Percentiles rank a stretch among this genome's conserved stretches.
These are phyloP conservation scores for Elsinoe fawcettii DNA, from an alignment of 2,329 filamentous ascomycete species.

Conservation along the genomic window DNA sequence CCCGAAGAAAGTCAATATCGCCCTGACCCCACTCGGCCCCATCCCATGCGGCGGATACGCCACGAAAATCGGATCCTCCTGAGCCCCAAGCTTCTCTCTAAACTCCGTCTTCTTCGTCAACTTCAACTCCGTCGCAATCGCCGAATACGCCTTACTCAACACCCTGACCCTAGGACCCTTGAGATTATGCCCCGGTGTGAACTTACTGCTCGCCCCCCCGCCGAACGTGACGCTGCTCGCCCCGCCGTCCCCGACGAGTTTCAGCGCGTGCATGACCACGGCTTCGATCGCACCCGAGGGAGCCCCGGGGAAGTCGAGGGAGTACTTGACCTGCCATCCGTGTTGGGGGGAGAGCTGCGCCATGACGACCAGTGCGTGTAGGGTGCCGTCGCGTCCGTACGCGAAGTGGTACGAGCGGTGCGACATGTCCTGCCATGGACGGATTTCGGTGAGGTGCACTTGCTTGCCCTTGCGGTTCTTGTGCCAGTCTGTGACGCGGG, in stretches of 20 bases:
- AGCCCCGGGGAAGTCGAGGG: slow-evolving; percentile 81
- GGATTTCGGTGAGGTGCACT: slow-evolving; percentile 83
- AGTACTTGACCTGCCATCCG: slow-evolving; percentile 93
- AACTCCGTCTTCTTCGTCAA: slow-evolving; percentile 82
- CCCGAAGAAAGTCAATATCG: slow-evolving; percentile 87
- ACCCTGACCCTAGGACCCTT: slow-evolving; percentile 73
- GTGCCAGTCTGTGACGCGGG: slow-evolving; percentile 72
- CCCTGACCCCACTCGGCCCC: slow-evolving; percentile 70
- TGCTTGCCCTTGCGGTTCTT: slow-evolving; percentile 72
- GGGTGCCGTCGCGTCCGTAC: slow-evolving; percentile 60
- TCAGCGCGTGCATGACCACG: slow-evolving; percentile 65
- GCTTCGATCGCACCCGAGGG: slow-evolving; percentile 84
- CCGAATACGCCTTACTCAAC: slow-evolving; percentile 72
- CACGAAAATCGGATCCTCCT: slow-evolving; percentile 79
- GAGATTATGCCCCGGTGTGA: slow-evolving; percentile 74
- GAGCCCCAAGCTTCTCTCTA: slow-evolving; percentile 78
- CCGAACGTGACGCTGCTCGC: slow-evolving; percentile 73
- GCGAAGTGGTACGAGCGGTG: slow-evolving; percentile 84
- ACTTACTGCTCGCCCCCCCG: slow-evolving; percentile 65
- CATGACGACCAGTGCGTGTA: slow-evolving; percentile 72
- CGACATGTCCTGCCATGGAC: slow-evolving; percentile 74
- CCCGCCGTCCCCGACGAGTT: slow-evolving; percentile 50
- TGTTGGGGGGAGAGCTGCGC: slow-evolving; percentile 71
- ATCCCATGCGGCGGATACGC: slow-evolving; percentile 83
- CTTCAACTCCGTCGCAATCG: slow-evolving; percentile 72